Evolutionary conservation across 805 yeast species (phyloP), one percentile per base, ranked within the genome.

Genomic region (Candida hispaniensis): DNA sequence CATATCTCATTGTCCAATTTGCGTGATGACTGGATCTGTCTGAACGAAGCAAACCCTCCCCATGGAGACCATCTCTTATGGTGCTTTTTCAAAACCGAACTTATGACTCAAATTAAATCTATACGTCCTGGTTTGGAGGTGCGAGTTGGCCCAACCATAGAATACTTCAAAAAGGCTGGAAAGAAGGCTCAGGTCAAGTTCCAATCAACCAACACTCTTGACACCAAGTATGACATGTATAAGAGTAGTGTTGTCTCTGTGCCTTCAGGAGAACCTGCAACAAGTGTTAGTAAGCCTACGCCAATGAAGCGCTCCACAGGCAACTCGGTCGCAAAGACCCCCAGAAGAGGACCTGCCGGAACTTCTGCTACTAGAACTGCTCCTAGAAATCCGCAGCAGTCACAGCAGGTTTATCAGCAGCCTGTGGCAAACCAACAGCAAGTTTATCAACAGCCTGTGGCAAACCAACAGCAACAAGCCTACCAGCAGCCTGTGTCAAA

Each of bases 1-100:
- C 69, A 70, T 40, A 69, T 82, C 10, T 75, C 75, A 4, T 50
- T 91, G 46, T 79, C 95, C 0, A 71, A 67, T 29, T 63, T 73
- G 38, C 91, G 86, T 45, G 98, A 91, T 58, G 91, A 86, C 50
- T 91, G 98, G 98, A 54, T 86, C 19, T 93, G 94, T 1, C 50
- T 79, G 27, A 69, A 71, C 20, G 55, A 73, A 39, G 66, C 67
- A 13, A 67, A 74, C 0, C 61, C 68, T 4, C 49, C 55, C 2
- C 68, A 64, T 34, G 83, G 95, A 1, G 98, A 91, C 58, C 67
- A 81, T 8, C 71, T 91, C 40, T 62, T 91, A 42, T 79, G 80
- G 56, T 67, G 85, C 40, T 70, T 71, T 39, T 80, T 91, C 62
- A 91, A 91, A 59, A 91, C 97, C 0, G 98, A 91, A 53, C 61